A percentile compares a stretch with the other conserved stretches of the same genome.
Evolutionary conservation across 768 basidiomycete genomes (phyloP).

Genomic region (Lyophyllum decastes): DNA sequence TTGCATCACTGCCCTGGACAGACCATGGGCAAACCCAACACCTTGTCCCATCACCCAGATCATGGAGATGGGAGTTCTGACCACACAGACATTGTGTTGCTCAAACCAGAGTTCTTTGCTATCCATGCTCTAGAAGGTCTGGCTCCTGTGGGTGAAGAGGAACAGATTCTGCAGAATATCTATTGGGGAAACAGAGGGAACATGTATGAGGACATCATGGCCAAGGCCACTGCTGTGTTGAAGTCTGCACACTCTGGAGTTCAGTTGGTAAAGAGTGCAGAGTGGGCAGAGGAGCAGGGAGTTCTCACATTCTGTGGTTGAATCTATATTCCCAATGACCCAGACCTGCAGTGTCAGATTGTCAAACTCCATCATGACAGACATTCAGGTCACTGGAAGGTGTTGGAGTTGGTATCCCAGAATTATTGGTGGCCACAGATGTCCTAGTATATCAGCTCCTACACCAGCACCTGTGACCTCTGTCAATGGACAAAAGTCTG

Average conservation of each 20-base stretch:
- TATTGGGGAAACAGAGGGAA: background rate
- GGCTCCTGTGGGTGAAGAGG: background rate
- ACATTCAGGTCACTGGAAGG: background rate
- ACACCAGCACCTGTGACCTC: too few relatives aligned
- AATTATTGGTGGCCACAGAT: constrained; percentile 25
- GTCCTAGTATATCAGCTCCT: too few relatives aligned
- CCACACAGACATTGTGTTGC: background rate
- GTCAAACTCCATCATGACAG: constrained; percentile 29
- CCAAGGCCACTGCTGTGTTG: background rate
- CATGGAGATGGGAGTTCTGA: background rate
- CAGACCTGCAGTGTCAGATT: constrained; percentile 12
- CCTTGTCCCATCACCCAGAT: background rate
- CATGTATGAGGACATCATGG: background rate
- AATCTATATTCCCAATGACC: constrained; percentile 9
- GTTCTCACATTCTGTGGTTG: constrained; percentile 14
- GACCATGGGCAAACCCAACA: background rate
- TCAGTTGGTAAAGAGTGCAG: background rate
- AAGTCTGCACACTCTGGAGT: background rate
- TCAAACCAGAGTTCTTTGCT: background rate
- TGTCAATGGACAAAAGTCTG: background rate
- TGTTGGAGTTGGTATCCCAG: constrained; percentile 13
- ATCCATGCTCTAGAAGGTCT: background rate
- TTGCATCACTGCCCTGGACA: background rate
- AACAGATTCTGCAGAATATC: background rate
- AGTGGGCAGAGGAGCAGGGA: constrained; percentile 24